Conservation (phyloP, 2,329 filamentous ascomycete species). For the Alternaria sp. region DNA sequence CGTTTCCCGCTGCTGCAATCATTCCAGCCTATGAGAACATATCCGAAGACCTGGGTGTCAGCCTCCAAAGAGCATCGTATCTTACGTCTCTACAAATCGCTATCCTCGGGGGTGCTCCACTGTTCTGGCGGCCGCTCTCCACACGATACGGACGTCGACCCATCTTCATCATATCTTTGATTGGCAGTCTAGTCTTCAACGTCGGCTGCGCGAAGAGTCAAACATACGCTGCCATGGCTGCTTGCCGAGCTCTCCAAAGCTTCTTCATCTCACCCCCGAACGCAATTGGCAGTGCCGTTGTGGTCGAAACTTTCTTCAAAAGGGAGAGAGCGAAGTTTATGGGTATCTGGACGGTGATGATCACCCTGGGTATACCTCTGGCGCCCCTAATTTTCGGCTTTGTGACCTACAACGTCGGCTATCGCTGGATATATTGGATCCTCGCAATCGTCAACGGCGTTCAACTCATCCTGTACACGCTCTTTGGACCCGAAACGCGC, state of each 20-base stretch:
- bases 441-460: slow-evolving; percentile 63
- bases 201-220: slow-evolving; percentile 60
- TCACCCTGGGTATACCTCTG: slow-evolving; percentile 57
- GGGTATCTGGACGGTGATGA: slow-evolving; percentile 63
- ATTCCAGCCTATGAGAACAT: slow-evolving; percentile 63
- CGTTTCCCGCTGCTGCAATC: slow-evolving; percentile 62
- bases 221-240: slow-evolving; percentile 57
- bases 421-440: slow-evolving; percentile 66
- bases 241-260: slow-evolving; percentile 59
- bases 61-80: slow-evolving; percentile 59
- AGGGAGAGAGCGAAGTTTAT: slow-evolving; percentile 61
- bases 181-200: slow-evolving; percentile 58
- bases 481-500: slow-evolving; percentile 58
- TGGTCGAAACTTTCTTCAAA: slow-evolving; percentile 65
- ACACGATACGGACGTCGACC: slow-evolving; percentile 62
- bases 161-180: slow-evolving; percentile 59
- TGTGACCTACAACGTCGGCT: slow-evolving; percentile 60
- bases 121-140: slow-evolving; percentile 64
- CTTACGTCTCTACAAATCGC: slow-evolving; percentile 63
- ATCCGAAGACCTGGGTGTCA: slow-evolving; percentile 56
- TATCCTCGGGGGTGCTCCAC: slow-evolving; percentile 59
- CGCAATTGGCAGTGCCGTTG: slow-evolving; percentile 63
- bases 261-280: slow-evolving; percentile 64
- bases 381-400: slow-evolving; percentile 52
- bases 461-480: slow-evolving; percentile 63